Base-by-base conservation (phyloP, 225 moss, liverwort and hornwort species). In the Bryoerythrophyllum caledonicum region DNA sequence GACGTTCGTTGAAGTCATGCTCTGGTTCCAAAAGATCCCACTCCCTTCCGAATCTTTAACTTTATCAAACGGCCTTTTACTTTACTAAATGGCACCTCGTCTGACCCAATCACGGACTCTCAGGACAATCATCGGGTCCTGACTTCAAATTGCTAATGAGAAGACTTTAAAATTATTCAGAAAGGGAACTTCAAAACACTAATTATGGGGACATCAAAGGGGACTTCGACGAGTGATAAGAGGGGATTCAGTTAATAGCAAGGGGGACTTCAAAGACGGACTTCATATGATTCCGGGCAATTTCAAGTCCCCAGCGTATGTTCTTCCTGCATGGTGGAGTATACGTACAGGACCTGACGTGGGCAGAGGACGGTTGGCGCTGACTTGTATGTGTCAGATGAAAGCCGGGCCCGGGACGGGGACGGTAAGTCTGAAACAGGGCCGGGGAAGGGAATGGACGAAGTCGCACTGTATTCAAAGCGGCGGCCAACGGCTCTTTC, bases 401-500 rank as follows among this genome's bases (percentile, higher is more conserved):
- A 23, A 37, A 38, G 63, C 21, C 63, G 13, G 63, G 6, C 7
- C 10, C 11, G 9, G 37, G n/a, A 35, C 14, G 7, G 30, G 2
- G 30, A 32, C n/a, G 20, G 48, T 49, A 6, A 17, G 3, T 17
- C 6, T 19, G 64, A 64, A 64, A 2, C 21, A 23, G 38, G 63
- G 23, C 38, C 63, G 12, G 23, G 38, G 40, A 21, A 20, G 10
- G 35, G 7, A 35, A 35, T n/a, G 9, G 64, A 64, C 38, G 3
- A 40, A 41, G 64, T 64, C 41, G 23, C 23, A 64, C 35, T 8
- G 64, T 12, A 40, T n/a, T 64, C 40, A 40, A 40, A 64, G 41
- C 64, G 23, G 64, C 41, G 23, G 13, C 41, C 41, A 64, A 64
- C 64, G 64, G 64, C 41, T 40, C 64, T 38, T 64, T 40, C 40